Conservation (phyloP, 495 filamentous ascomycete genomes). For the Daldinia vernicosa region DNA sequence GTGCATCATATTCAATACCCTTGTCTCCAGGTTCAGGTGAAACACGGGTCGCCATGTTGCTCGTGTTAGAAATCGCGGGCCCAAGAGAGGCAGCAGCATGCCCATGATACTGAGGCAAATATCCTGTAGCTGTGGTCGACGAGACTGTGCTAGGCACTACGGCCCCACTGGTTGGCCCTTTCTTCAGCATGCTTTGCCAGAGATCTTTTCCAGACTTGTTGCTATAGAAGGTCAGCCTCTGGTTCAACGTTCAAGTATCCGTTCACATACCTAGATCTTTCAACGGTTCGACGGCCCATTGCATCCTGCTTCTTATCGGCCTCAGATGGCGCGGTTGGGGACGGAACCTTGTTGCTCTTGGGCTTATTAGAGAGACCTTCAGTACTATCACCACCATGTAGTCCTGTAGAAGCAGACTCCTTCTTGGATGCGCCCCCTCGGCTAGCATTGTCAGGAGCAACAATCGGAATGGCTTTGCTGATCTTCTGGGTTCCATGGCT, state of each 20-base stretch:
- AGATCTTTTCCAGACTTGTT: constrained; percentile 46
- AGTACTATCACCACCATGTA: not conserved
- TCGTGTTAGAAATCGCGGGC: constrained; percentile 49
- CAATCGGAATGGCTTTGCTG: constrained; percentile 48
- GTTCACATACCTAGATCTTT: constrained; percentile 44
- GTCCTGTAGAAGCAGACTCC: not conserved
- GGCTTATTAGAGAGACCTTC: constrained; percentile 8
- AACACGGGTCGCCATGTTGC: constrained; percentile 31
- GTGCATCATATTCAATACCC: constrained; percentile 39
- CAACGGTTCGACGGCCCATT: constrained; percentile 24
- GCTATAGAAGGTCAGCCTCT: constrained; percentile 33
- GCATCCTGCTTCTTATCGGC: constrained; percentile 17
- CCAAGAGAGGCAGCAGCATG: constrained; percentile 55
- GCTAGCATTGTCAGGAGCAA: constrained; percentile 35
- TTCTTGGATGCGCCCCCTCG: constrained; percentile 8
- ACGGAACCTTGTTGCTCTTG: constrained; percentile 8
- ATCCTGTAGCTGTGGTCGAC: constrained; percentile 57
- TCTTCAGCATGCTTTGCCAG: constrained; percentile 56
- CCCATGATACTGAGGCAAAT: constrained; percentile 56
- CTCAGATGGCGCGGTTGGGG: constrained; percentile 7
- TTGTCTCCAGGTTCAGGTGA: constrained; percentile 42
- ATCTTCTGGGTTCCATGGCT: constrained; percentile 40
- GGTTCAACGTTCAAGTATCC: not conserved
- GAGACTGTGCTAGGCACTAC: constrained; percentile 53
- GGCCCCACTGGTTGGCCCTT: constrained; percentile 49